These are phyloP conservation scores for Pontederia paniculata DNA, from an alignment of 176 grass and related monocot genomes.

Conservation along the genomic window DNA sequence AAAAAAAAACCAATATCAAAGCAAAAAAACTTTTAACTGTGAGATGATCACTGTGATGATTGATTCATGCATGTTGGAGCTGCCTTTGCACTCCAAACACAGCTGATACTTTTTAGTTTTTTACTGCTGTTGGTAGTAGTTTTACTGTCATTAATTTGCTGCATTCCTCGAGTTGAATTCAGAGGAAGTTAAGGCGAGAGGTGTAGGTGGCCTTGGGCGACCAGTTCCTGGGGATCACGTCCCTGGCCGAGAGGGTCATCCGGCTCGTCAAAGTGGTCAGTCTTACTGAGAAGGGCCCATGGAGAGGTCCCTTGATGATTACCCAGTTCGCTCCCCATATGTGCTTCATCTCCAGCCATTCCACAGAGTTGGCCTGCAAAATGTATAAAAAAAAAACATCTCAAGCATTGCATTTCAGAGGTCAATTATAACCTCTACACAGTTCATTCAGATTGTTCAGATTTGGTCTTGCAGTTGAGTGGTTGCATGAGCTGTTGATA, in stretches of 20 bases:
- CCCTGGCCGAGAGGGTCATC: constrained; percentile 59
- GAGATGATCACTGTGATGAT: not conserved
- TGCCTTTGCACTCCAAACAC: constrained; percentile 28
- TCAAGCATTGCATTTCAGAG: no score
- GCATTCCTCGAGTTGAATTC: not conserved
- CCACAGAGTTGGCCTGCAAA: constrained; percentile 65
- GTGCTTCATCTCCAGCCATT: constrained; percentile 94
- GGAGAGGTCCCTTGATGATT: constrained; percentile 56
- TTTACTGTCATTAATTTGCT: not conserved
- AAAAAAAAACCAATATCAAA: not conserved
- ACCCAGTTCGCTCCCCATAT: constrained; percentile 94
- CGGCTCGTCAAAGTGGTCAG: constrained; percentile 59
- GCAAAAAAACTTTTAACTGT: not conserved
- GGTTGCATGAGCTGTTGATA: no score
- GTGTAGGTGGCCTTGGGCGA: constrained; percentile 89
- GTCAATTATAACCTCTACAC: no score
- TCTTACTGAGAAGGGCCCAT: constrained; percentile 77
- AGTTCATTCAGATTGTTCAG: no score
- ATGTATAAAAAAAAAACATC: not conserved
- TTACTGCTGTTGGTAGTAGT: constrained; percentile 4
- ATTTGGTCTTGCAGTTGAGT: no score
- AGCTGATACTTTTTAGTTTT: not conserved
- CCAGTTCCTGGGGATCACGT: constrained; percentile 95
- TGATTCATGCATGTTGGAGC: not conserved
- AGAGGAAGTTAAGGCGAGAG: constrained; percentile 88